Base-by-base conservation (phyloP, 495 filamentous ascomycete species). In the Pseudomonodictys pantanalensis region DNA sequence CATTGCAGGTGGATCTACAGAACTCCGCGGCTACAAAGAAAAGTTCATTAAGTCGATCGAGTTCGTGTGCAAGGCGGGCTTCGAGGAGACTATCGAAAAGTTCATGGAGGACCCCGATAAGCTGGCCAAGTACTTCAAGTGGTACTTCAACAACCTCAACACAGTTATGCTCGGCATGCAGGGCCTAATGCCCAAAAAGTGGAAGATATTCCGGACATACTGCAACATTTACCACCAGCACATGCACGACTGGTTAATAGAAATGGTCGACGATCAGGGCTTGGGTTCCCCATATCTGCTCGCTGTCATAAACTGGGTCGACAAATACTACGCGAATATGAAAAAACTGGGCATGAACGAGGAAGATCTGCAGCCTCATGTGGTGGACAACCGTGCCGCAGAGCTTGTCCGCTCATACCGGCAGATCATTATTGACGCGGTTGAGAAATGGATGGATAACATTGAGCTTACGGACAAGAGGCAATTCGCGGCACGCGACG, bases 81-180 rank as follows among this genome's bases (percentile, higher is more conserved):
- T 97, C 44, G 82, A 84, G n/a, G 79, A 81, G 49, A 82, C 81
- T 41, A 85, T 86, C 58, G 80, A 88, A 42, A 78, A 83, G 28
- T 97, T 99, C 70, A 69, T 91, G 32, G 85, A 81, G 11, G 89
- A 97, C 65, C 88, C 95, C 0, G 82, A 88, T n/a, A 81, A 76
- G 63, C 75, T 99, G 39, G 88, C 92, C 43, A 93, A 96, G 76
- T 83, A 78, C 62, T 77, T 96, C 72, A 83, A 83, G 56, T 99
- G 95, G 93, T 97, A 85, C 73, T 99, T 97, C 79, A 95, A 96
- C 72, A 92, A 99, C 68, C 82, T 99, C 0, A 92, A 89, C 69
- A 88, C 89, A 0, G 92, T 96, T 55, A 86, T 90, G 75, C 77
- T 91, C 47, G 92, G 93, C 64, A 95, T 99, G 86, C 81, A 86